phyloP scores from a whole-genome alignment of 108 stramenopile species.

The Poteriospumella lacustris region DNA sequence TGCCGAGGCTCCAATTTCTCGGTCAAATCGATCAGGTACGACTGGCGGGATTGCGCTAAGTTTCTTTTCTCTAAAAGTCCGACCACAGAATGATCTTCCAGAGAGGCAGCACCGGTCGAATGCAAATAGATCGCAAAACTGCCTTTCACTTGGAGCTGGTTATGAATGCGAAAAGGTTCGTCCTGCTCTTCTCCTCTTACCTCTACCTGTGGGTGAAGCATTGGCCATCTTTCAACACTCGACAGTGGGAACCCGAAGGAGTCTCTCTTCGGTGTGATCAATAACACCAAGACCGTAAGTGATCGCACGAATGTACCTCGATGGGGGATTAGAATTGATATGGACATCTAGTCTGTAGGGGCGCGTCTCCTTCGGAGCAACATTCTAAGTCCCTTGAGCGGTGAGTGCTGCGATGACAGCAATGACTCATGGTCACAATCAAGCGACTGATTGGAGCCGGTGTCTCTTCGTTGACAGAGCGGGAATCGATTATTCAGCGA shows the following conservation, averaged over 20 bases:
- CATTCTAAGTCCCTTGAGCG: constrained; percentile 42
- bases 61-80: too few relatives aligned
- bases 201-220: not conserved
- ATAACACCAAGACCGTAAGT: constrained; percentile 44
- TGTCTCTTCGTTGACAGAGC: too few relatives aligned
- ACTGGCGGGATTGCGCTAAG: too few relatives aligned
- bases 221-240: too few relatives aligned
- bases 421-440: too few relatives aligned
- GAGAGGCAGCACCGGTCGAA: constrained; percentile 31
- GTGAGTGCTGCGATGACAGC: too few relatives aligned
- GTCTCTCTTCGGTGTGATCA: constrained; percentile 44
- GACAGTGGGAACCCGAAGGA: constrained; percentile 36
- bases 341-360: constrained; percentile 32
- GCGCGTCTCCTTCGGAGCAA: constrained; percentile 38
- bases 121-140: constrained; percentile 44
- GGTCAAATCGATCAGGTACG: too few relatives aligned
- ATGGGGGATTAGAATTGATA: not conserved
- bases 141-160: constrained; percentile 45
- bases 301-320: not conserved
- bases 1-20: too few relatives aligned
- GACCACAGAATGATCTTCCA: not conserved
- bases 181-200: not conserved
- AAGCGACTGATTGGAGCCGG: too few relatives aligned
- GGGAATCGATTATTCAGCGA: too few relatives aligned
- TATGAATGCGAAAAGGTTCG: constrained; percentile 32